Conservation (phyloP, 495 filamentous ascomycete species). For the Halenospora varia region DNA sequence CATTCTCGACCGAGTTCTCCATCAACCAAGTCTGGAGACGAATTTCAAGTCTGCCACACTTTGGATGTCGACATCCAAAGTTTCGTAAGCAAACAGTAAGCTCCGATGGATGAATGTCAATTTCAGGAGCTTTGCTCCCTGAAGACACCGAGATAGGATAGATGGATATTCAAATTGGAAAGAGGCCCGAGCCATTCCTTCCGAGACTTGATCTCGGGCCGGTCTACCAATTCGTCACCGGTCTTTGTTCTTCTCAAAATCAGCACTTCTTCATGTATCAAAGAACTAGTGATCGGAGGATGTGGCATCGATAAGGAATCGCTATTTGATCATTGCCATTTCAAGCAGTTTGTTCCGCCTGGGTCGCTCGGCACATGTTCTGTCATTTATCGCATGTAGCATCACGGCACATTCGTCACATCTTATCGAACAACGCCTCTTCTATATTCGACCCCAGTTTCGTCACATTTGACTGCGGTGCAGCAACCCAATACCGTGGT, state of each 20-base stretch:
- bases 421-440: background rate
- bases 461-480: background rate
- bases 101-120: too few species aligned
- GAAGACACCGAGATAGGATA: background rate
- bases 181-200: background rate
- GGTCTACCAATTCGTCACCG: background rate
- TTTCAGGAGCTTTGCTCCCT: background rate
- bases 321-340: background rate
- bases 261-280: too few species aligned
- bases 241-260: background rate
- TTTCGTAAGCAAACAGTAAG: too few species aligned
- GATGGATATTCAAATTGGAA: background rate
- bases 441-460: background rate
- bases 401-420: background rate
- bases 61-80: too few species aligned
- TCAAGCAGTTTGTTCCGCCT: background rate
- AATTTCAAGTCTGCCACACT: too few species aligned
- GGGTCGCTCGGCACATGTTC: background rate
- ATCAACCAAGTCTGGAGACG: too few species aligned
- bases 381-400: background rate
- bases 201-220: background rate
- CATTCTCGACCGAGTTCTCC: too few species aligned
- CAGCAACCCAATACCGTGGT: background rate
- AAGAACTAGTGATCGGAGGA: too few species aligned
- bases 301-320: background rate